Evolutionary conservation across 2,329 filamentous ascomycete genomes (phyloP).

Genomic region (Emmonsiellopsis sp.): DNA sequence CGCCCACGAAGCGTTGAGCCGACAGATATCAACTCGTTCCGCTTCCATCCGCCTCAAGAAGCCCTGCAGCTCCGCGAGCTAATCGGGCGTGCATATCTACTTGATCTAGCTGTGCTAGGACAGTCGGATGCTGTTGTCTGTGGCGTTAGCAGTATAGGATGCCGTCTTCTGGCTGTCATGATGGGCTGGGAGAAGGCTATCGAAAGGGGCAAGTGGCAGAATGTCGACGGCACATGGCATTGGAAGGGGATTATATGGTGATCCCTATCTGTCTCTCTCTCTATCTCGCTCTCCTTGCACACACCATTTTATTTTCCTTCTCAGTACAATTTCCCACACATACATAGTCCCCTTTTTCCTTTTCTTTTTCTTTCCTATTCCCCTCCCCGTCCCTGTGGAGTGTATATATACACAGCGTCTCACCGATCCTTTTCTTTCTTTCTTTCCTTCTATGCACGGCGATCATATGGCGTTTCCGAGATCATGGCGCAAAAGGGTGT

Average conservation of each 20-base stretch:
- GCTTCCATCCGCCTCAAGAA: constrained; percentile 18
- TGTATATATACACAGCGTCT: too few relatives aligned
- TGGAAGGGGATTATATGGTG: constrained; percentile 43
- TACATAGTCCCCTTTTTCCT: too few relatives aligned
- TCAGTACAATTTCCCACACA: too few relatives aligned
- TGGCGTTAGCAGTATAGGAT: constrained; percentile 55
- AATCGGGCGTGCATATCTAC: constrained; percentile 69
- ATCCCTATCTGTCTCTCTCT: not conserved
- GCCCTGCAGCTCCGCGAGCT: constrained; percentile 62
- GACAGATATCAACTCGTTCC: constrained; percentile 12
- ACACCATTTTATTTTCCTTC: too few relatives aligned
- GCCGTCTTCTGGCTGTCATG: constrained; percentile 71
- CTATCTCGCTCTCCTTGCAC: too few relatives aligned
- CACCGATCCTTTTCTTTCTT: too few relatives aligned
- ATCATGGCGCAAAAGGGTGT: too few relatives aligned
- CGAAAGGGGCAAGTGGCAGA: constrained; percentile 55
- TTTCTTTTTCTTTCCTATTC: too few relatives aligned
- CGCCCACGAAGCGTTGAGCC: constrained; percentile 1
- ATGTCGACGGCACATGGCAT: constrained; percentile 62
- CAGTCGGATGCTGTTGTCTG: constrained; percentile 64
- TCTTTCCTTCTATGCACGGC: too few relatives aligned
- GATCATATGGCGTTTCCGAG: too few relatives aligned
- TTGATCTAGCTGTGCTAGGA: constrained; percentile 68
- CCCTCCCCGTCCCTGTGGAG: too few relatives aligned
- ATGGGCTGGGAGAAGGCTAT: constrained; percentile 69